A percentile compares a stretch with the other conserved stretches of the same genome.
These are phyloP conservation scores for Wallemia ichthyophaga DNA, from an alignment of 1,284 basidiomycete genomes.

Conservation along the genomic window DNA sequence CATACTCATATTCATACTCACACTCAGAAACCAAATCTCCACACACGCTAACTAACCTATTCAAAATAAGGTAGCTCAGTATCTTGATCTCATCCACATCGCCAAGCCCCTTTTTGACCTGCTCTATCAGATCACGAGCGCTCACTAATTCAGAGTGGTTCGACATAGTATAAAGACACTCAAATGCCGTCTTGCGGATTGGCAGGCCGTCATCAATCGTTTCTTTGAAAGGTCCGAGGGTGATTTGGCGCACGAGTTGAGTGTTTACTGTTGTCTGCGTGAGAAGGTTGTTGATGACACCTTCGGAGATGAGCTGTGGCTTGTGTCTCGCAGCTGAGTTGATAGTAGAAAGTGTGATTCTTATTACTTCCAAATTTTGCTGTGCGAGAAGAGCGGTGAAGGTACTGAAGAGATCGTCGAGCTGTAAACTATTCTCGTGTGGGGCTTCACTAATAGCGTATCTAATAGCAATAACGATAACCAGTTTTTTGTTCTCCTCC, in stretches of 20 bases:
- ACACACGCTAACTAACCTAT: slow-evolving; percentile 58
- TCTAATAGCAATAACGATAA: slow-evolving; percentile 2
- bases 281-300: slow-evolving; percentile 45
- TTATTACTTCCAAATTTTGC: not conserved
- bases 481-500: not conserved
- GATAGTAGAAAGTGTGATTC: slow-evolving; percentile 51
- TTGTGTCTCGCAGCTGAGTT: slow-evolving; percentile 88
- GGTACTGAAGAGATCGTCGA: slow-evolving; percentile 3
- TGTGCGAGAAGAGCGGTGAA: not conserved
- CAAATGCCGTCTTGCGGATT: slow-evolving; percentile 81
- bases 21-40: not conserved
- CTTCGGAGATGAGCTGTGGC: slow-evolving; percentile 61
- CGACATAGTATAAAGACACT: slow-evolving; percentile 84
- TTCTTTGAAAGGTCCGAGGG: slow-evolving; percentile 96
- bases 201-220: slow-evolving; percentile 79
- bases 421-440: not conserved
- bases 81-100: slow-evolving; percentile 96
- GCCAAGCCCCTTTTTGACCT: slow-evolving; percentile 48
- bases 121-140: slow-evolving; percentile 48
- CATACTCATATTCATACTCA: not conserved
- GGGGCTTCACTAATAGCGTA: not conserved
- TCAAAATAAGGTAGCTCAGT: slow-evolving; percentile 77
- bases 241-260: slow-evolving; percentile 60
- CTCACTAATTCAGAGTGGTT: slow-evolving; percentile 62
- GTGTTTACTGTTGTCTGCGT: slow-evolving; percentile 49